Evolutionary conservation across 2,329 filamentous ascomycete species (phyloP).

Genomic region (Fusarium robinianum): DNA sequence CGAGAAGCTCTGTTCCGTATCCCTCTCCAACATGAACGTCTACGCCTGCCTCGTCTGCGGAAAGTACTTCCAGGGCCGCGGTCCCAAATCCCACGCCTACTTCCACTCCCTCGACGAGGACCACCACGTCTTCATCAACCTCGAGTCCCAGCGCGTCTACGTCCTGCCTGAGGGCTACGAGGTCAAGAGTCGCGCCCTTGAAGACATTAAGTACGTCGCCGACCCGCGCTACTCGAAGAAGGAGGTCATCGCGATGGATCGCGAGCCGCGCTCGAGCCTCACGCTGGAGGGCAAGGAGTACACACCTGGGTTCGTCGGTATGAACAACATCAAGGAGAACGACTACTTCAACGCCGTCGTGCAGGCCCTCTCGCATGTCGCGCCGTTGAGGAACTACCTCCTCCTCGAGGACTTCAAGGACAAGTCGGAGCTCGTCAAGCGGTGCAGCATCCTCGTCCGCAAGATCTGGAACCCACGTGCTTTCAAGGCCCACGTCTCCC

Average conservation of each 20-base stretch:
- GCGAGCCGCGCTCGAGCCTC: conserved; percentile 63
- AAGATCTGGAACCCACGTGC: conserved; percentile 98
- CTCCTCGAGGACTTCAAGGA: conserved; percentile 80
- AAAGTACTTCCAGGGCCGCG: conserved; percentile 95
- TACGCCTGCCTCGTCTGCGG: conserved; percentile 97
- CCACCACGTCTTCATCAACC: conserved; percentile 98
- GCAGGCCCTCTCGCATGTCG: conserved; percentile 87
- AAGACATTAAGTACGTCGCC: conserved; percentile 97
- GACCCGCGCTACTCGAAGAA: conserved; percentile 83
- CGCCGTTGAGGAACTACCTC: conserved; percentile 87
- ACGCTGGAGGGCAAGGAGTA: conserved; percentile 85
- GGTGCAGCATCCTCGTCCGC: conserved; percentile 86
- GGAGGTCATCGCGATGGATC: conserved; percentile 81
- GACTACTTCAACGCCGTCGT: conserved; percentile 97
- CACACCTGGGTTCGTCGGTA: conserved; percentile 91
- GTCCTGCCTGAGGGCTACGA: conserved; percentile 97
- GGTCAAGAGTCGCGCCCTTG: conserved; percentile 89
- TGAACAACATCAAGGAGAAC: conserved; percentile 99
- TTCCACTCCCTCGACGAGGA: conserved; percentile 94
- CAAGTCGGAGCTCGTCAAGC: conserved; percentile 78
- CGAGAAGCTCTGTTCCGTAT: conserved; percentile 96
- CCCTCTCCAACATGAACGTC: conserved; percentile 96
- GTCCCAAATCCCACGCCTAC: conserved; percentile 93
- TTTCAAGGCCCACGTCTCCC: conserved; percentile 95
- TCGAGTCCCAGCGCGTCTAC: conserved; percentile 89